phyloP scores from a whole-genome alignment of 768 basidiomycete species.

The Trametes meyenii region DNA sequence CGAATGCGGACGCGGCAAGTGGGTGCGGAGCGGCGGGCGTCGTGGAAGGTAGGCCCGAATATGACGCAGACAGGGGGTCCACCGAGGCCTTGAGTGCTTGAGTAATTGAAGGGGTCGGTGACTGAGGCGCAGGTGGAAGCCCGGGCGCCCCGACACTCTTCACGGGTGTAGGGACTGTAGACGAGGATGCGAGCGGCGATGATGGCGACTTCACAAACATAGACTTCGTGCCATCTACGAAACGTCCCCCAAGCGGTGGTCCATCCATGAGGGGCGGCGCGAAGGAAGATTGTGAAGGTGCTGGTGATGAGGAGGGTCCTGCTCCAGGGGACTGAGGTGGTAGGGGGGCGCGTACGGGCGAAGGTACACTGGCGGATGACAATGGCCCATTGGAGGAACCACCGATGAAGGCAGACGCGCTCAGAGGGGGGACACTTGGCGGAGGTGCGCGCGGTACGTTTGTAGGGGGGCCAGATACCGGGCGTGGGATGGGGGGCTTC shows the following conservation, averaged over 20 bases:
- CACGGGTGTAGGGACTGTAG: conserved; percentile 29
- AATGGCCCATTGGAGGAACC: conserved; percentile 6
- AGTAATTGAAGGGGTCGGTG: conserved; percentile 22
- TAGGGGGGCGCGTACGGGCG: conserved; percentile 19
- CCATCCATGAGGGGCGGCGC: conserved; percentile 39
- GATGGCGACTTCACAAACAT: conserved; percentile 69
- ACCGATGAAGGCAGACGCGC: conserved; percentile 7
- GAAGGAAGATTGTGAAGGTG: conserved; percentile 34
- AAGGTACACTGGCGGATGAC: conserved; percentile 3
- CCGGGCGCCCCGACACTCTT: not conserved
- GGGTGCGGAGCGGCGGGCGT: conserved; percentile 17
- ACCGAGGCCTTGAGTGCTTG: conserved; percentile 4
- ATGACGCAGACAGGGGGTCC: conserved; percentile 22
- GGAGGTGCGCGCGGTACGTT: conserved; percentile 24
- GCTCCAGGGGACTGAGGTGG: conserved; percentile 55
- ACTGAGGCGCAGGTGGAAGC: conserved; percentile 27
- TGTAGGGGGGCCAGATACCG: conserved; percentile 27
- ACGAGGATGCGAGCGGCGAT: conserved; percentile 33
- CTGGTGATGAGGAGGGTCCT: conserved; percentile 52
- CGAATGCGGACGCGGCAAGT: conserved; percentile 15
- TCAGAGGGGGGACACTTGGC: conserved; percentile 14
- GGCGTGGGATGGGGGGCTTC: conserved; percentile 35
- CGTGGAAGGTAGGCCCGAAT: conserved; percentile 15
- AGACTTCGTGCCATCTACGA: conserved; percentile 77
- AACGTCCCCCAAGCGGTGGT: conserved; percentile 64